Evolutionary conservation across 345 rosid species (phyloP), one percentile per base, ranked within the genome.

Genomic region (Angophora floribunda): DNA sequence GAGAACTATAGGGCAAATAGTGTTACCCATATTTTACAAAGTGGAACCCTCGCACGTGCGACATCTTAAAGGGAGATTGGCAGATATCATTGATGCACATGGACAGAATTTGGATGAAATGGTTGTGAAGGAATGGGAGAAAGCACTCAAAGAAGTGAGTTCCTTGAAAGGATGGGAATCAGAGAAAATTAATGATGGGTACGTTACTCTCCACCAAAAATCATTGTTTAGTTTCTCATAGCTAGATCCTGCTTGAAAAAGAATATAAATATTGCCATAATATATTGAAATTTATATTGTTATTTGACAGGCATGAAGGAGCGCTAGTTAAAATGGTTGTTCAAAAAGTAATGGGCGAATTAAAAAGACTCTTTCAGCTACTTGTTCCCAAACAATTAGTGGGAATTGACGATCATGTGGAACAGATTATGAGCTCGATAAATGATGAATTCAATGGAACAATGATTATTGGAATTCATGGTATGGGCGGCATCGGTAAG

Each of bases 401-500:
- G 52, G 59, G 86, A n/a, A 15, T 85, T 67, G 22, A 32, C 2
- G 2, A 67, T 7, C 12, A 11, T 32, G 79, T 67, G 22, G 6
- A 67, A 32, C 21, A 0, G 22, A 67, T 67, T 67, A 30, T 30
- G 79, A 32, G 44, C 44, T n/a, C 7, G 44, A 67, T 67, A 32
- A 44, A 16, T 30, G 44, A 7, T 67, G 0, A 0, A 30, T 32
- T 67, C 15, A 32, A 30, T 0, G 44, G 21, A 7, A 67, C 79
- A 32, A 15, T 0, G 12, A 67, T 67, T 0, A 30, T 67, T 16
- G 79, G 79, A 15, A 67, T 67, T 17, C 17, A 17, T 32, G 79
- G 79, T 32, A 67, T 67, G 45, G 45, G 79, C 24, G 79, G 79
- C 6, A 67, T 67, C 0, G 79, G 24, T 2, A 67, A 67, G 24